phyloP scores from a whole-genome alignment of 1,139 yeast genomes.

The Pichia cactophila region DNA sequence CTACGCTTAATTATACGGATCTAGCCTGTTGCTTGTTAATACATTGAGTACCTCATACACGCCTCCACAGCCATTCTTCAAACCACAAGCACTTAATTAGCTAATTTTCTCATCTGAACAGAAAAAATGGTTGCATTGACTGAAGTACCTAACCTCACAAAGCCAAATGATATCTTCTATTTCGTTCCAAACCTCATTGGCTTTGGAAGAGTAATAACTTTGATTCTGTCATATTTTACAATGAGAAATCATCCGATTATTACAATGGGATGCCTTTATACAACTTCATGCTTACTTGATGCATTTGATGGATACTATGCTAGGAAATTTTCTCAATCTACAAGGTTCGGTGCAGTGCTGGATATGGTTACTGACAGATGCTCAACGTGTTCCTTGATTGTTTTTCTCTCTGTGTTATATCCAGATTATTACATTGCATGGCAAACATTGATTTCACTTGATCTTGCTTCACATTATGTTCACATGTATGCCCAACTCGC shows the following conservation, averaged over 20 bases:
- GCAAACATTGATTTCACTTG: slow-evolving; percentile 81
- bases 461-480: slow-evolving; percentile 93
- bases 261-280: slow-evolving; percentile 65
- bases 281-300: slow-evolving; percentile 84
- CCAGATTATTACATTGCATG: slow-evolving; percentile 62
- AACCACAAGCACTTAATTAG: too few species aligned
- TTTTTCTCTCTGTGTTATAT: slow-evolving; percentile 74
- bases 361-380: slow-evolving; percentile 99
- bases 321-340: slow-evolving; percentile 78
- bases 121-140: slow-evolving; percentile 6
- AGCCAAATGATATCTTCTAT: slow-evolving; percentile 19
- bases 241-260: slow-evolving; percentile 80
- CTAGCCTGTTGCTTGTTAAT: too few species aligned
- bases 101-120: too few species aligned
- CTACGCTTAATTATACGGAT: not conserved
- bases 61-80: too few species aligned
- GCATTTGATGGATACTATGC: slow-evolving; percentile 98
- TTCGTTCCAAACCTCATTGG: slow-evolving; percentile 92
- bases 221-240: slow-evolving; percentile 66
- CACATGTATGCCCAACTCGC: slow-evolving; percentile 95
- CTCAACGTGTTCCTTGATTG: slow-evolving; percentile 85
- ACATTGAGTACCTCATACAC: too few species aligned
- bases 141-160: slow-evolving; percentile 15
- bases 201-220: slow-evolving; percentile 72
- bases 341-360: slow-evolving; percentile 89